phyloP scores from a whole-genome alignment of 23 red algal species.

The Gracilaria gracilis region DNA sequence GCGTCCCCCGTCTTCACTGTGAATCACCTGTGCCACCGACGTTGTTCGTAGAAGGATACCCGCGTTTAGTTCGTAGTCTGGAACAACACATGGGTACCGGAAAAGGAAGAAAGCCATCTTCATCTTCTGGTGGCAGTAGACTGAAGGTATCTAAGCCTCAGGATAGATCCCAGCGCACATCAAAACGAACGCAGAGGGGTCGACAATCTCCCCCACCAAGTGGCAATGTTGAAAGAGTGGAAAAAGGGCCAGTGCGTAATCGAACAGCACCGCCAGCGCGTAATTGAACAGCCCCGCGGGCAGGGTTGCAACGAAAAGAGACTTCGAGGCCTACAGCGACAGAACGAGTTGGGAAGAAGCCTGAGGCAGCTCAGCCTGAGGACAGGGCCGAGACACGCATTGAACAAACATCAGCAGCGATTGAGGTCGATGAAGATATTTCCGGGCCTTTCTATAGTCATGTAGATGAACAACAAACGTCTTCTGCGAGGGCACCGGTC shows the following conservation, averaged over 20 bases:
- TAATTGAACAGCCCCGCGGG: background rate
- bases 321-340: background rate
- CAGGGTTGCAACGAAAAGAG: background rate
- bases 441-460: background rate
- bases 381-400: background rate
- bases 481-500: background rate
- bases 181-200: slow-evolving; percentile 3
- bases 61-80: slow-evolving; percentile 3
- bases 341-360: background rate
- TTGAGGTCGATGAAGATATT: background rate
- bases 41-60: background rate
- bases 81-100: background rate
- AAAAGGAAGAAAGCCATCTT: background rate
- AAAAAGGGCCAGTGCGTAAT: background rate
- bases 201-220: slow-evolving; percentile 2
- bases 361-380: slow-evolving; percentile 2
- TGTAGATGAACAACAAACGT: background rate
- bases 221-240: background rate
- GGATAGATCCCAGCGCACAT: background rate
- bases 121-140: background rate
- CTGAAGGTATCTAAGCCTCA: background rate
- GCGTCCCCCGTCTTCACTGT: background rate
- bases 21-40: background rate
- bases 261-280: too few species aligned
- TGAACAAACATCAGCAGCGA: background rate